Percentiles rank a stretch among this genome's conserved stretches.
Evolutionary conservation across 2,329 filamentous ascomycete species (phyloP).

Genomic region (Colletotrichum salicis): DNA sequence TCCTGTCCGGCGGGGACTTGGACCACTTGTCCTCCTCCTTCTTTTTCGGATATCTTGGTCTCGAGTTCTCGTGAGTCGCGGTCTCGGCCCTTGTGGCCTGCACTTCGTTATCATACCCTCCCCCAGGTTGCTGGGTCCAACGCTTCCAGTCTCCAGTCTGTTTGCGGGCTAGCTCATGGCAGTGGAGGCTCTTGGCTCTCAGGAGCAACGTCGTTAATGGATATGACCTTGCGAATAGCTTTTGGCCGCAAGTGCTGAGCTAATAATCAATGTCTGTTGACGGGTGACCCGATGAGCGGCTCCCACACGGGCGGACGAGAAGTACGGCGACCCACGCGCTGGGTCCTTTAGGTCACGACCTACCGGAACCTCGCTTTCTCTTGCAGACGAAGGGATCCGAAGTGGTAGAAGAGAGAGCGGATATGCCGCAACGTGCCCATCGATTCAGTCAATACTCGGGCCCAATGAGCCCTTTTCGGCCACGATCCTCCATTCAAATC

Average conservation of each 20-base stretch:
- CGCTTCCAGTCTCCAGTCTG: conserved; percentile 14
- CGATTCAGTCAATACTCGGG: not conserved
- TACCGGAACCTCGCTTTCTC: not conserved
- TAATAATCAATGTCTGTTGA: conserved; percentile 1
- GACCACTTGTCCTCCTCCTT: not conserved
- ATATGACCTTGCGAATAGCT: not conserved
- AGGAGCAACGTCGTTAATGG: conserved; percentile 1
- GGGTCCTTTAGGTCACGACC: conserved; percentile 4
- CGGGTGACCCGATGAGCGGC: not conserved
- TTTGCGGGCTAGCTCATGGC: not conserved
- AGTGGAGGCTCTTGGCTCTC: conserved; percentile 13
- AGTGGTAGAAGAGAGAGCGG: not conserved
- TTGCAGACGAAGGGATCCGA: not conserved
- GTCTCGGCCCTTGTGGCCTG: conserved; percentile 20
- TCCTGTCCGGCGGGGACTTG: not conserved
- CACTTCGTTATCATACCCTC: conserved; percentile 1
- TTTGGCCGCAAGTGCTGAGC: conserved; percentile 1
- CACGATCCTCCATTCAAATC: not conserved
- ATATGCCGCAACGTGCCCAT: not conserved
- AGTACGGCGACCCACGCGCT: not conserved
- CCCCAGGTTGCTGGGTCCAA: conserved; percentile 21
- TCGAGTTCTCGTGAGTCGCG: not conserved
- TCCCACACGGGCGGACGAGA: not conserved
- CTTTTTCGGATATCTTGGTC: conserved; percentile 35
- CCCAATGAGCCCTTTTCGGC: not conserved